These are phyloP conservation scores for Phaeosphaeria sp. DNA, from an alignment of 2,329 filamentous ascomycete species.

Conservation along the genomic window DNA sequence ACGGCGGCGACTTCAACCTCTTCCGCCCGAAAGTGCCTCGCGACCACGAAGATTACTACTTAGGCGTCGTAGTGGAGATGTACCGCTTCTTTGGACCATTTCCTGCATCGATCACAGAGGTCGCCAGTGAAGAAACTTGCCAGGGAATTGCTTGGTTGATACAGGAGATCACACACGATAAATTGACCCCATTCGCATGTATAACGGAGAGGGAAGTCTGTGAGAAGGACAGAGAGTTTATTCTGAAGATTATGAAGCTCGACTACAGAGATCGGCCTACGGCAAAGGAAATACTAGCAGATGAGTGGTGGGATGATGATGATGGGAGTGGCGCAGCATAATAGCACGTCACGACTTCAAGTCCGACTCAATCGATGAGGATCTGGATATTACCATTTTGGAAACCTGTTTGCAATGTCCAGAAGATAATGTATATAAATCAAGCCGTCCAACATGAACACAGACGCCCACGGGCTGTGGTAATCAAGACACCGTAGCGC, in stretches of 20 bases:
- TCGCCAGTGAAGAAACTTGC: constrained; percentile 22
- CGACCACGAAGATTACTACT: constrained; percentile 30
- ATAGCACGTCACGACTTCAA: no score
- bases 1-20: constrained; percentile 30
- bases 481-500: no score
- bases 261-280: constrained; percentile 53
- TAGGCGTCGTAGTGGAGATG: constrained; percentile 28
- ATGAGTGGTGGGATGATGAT: constrained; percentile 45
- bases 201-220: constrained; percentile 17
- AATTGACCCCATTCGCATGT: constrained; percentile 16
- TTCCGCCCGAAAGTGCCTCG: constrained; percentile 31
- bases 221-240: constrained; percentile 34
- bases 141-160: constrained; percentile 14
- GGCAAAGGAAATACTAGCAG: constrained; percentile 46
- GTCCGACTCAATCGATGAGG: no score
- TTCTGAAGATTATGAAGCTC: constrained; percentile 53
- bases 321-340: no score
- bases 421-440: no score
- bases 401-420: no score
- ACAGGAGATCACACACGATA: constrained; percentile 13
- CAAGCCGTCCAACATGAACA: no score
- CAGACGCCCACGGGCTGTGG: no score
- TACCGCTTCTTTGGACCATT: constrained; percentile 34
- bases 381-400: no score
- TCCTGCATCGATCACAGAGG: constrained; percentile 24